Conservation (phyloP, 345 rosid genomes). For the Citrus hindsii region DNA sequence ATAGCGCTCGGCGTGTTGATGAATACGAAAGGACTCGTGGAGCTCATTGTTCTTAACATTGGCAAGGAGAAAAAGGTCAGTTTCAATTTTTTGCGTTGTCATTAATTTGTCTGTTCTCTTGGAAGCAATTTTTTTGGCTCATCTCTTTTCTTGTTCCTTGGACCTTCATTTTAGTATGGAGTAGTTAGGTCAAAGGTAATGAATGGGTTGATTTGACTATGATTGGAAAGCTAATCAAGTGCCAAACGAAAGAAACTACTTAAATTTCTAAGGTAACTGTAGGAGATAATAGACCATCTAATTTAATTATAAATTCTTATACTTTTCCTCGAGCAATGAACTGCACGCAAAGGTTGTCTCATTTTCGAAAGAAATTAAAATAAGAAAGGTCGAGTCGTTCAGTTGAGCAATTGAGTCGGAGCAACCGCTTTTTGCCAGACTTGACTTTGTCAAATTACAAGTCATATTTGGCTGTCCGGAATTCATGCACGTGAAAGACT, state of each 20-base stretch:
- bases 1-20: conserved; percentile 71
- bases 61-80: conserved; percentile 85
- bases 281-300: too few relatives aligned
- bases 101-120: neutral
- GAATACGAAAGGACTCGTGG: conserved; percentile 93
- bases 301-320: too few relatives aligned
- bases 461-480: neutral
- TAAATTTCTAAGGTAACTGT: neutral
- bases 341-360: too few relatives aligned
- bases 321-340: too few relatives aligned
- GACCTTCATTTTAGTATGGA: neutral
- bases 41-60: conserved; percentile 89
- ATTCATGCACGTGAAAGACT: neutral
- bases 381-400: too few relatives aligned
- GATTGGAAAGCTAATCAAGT: neutral
- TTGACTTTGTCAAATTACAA: neutral
- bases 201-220: neutral
- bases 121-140: neutral
- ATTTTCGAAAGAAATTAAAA: too few relatives aligned
- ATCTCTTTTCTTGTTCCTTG: neutral
- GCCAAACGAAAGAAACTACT: neutral
- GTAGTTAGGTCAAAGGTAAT: too few relatives aligned
- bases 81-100: neutral
- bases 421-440: neutral
- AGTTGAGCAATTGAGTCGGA: neutral